Percentiles rank a stretch among this genome's conserved stretches.
These are phyloP conservation scores for Coemansia sp. DNA, from an alignment of 192 early-diverging fungal species.

Conservation along the genomic window DNA sequence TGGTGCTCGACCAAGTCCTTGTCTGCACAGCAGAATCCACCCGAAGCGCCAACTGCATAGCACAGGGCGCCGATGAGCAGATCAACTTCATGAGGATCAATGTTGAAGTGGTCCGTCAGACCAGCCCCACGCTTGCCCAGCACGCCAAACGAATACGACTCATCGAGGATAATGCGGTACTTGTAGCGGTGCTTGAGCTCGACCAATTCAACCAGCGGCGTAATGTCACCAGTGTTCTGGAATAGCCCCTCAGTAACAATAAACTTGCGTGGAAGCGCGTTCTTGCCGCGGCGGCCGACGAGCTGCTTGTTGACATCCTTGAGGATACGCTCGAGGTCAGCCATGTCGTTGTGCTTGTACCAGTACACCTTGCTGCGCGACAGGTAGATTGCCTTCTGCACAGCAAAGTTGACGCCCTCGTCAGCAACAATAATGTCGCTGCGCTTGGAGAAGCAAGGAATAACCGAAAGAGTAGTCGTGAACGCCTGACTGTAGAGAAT, in stretches of 20 bases:
- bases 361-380: conserved; percentile 87
- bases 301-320: conserved; percentile 71
- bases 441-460: conserved; percentile 95
- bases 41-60: conserved; percentile 74
- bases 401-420: conserved; percentile 81
- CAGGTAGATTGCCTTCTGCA: conserved; percentile 87
- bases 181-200: conserved; percentile 94
- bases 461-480: conserved; percentile 85
- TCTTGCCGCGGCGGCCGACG: conserved; percentile 63
- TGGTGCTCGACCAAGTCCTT: conserved; percentile 89
- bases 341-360: conserved; percentile 97
- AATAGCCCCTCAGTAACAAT: conserved; percentile 93
- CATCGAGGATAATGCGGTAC: conserved; percentile 94
- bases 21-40: conserved; percentile 90
- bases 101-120: conserved; percentile 77
- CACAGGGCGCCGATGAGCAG: conserved; percentile 86
- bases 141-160: conserved; percentile 85
- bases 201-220: conserved; percentile 76
- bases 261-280: conserved; percentile 83
- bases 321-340: conserved; percentile 86
- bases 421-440: conserved; percentile 95
- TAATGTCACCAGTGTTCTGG: conserved; percentile 83
- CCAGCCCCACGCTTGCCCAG: conserved; percentile 86
- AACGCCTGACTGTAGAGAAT: conserved; percentile 97
- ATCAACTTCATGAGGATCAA: conserved; percentile 77